These are phyloP conservation scores for Ophiostoma sp. DNA, from an alignment of 2,329 filamentous ascomycete genomes.

Conservation along the genomic window DNA sequence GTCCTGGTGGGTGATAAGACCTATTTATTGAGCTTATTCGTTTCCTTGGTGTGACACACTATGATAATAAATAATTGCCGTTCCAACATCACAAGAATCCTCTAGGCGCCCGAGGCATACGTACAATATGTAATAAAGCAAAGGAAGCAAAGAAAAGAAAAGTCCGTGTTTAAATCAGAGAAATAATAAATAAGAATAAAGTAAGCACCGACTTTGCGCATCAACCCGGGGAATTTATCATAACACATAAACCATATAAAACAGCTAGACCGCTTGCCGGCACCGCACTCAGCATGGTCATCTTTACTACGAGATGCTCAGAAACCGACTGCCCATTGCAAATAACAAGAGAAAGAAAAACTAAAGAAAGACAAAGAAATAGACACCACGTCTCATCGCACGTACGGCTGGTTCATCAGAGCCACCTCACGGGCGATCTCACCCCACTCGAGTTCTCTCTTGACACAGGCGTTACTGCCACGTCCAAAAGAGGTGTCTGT, in stretches of 20 bases:
- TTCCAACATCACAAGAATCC: not conserved
- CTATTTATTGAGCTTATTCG: not conserved
- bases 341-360: not conserved
- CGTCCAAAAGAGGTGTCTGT: too few relatives aligned
- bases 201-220: not conserved
- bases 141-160: not conserved
- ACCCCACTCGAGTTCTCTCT: slow-evolving; percentile 86
- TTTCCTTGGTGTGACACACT: not conserved
- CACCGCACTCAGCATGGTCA: not conserved
- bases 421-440: slow-evolving; percentile 88
- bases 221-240: not conserved
- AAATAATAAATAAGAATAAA: not conserved
- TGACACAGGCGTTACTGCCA: slow-evolving; percentile 42
- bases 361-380: not conserved
- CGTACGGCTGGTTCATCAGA: slow-evolving; percentile 93
- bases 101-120: not conserved
- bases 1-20: too few relatives aligned
- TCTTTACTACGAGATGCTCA: not conserved
- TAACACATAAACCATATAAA: not conserved
- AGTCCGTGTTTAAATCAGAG: not conserved
- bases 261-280: not conserved
- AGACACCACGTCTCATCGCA: slow-evolving; percentile 52
- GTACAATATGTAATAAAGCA: not conserved
- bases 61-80: not conserved
- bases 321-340: not conserved